Percentiles rank a stretch among this genome's conserved stretches.
phyloP scores from a whole-genome alignment of 805 yeast genomes.

The Candida odintsovae region DNA sequence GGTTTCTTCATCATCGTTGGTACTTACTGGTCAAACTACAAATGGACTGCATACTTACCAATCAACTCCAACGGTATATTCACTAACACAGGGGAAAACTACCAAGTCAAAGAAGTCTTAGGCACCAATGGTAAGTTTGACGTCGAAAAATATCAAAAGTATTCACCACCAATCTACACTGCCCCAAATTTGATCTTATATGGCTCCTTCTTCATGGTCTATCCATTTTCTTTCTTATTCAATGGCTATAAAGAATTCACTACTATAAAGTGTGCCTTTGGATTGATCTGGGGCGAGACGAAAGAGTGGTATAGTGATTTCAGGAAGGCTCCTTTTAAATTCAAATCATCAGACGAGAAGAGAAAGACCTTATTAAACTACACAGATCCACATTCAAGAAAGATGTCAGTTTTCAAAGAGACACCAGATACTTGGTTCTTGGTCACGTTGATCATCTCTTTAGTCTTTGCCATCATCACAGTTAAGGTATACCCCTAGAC shows the following conservation, averaged over 20 bases:
- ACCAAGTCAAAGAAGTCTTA: constrained; percentile 41
- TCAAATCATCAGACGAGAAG: not conserved
- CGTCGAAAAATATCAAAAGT: constrained; percentile 36
- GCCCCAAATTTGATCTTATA: constrained; percentile 57
- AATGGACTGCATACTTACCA: constrained; percentile 34
- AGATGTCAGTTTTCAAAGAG: constrained; percentile 53
- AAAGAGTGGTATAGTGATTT: not conserved
- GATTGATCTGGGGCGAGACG: not conserved
- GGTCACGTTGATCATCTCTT: constrained; percentile 34
- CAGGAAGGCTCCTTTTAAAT: not conserved
- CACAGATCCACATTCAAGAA: constrained; percentile 42
- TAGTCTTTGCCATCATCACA: constrained; percentile 38
- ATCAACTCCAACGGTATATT: constrained; percentile 44
- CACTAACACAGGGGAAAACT: constrained; percentile 45
- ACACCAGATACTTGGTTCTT: constrained; percentile 50
- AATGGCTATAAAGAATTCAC: constrained; percentile 34
- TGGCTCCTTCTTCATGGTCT: constrained; percentile 41
- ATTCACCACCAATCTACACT: constrained; percentile 62
- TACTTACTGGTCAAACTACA: constrained; percentile 35
- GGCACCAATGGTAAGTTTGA: constrained; percentile 37
- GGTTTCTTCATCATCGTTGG: constrained; percentile 30
- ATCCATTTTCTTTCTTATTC: constrained; percentile 45
- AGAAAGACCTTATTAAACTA: not conserved
- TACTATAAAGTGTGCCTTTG: constrained; percentile 15
- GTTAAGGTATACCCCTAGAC: constrained; percentile 38